phyloP scores from a whole-genome alignment of 129 eudicot genomes.

The Silybum marianum region DNA sequence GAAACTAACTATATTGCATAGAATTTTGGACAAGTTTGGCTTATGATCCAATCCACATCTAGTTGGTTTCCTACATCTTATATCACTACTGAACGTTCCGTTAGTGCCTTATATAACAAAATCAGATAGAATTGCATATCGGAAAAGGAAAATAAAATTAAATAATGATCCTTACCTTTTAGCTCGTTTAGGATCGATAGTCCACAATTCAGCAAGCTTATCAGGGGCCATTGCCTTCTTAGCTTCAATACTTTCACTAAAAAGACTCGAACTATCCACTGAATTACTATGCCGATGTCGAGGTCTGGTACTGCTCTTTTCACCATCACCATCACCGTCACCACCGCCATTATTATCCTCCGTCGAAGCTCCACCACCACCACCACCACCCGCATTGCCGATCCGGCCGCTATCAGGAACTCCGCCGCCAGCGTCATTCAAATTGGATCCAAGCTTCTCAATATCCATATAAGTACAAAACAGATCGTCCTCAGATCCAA shows the following conservation, averaged over 20 bases:
- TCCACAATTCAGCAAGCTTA: slow-evolving; percentile 90
- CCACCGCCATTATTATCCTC: slow-evolving; percentile 22
- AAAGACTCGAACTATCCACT: slow-evolving; percentile 56
- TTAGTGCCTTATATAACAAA: neutral
- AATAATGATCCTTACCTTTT: slow-evolving; percentile 54
- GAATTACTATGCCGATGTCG: slow-evolving; percentile 73
- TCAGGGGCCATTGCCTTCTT: slow-evolving; percentile 97
- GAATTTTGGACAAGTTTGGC: neutral
- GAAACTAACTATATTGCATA: neutral
- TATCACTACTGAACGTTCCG: neutral
- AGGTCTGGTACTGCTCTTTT: slow-evolving; percentile 34
- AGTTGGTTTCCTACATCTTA: neutral
- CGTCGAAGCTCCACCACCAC: slow-evolving; percentile 3
- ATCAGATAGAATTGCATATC: neutral
- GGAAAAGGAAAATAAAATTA: neutral
- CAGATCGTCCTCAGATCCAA: slow-evolving; percentile 80
- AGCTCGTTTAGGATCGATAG: slow-evolving; percentile 87
- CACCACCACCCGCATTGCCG: slow-evolving; percentile 43
- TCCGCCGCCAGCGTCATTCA: slow-evolving; percentile 23
- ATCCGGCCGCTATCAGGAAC: slow-evolving; percentile 12
- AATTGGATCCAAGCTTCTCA: slow-evolving; percentile 61
- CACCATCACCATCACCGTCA: slow-evolving; percentile 16
- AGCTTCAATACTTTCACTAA: slow-evolving; percentile 67
- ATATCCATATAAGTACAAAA: slow-evolving; percentile 85
- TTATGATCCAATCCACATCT: neutral